These are phyloP conservation scores for Suillus plorans DNA, from an alignment of 768 basidiomycete species.

Conservation along the genomic window DNA sequence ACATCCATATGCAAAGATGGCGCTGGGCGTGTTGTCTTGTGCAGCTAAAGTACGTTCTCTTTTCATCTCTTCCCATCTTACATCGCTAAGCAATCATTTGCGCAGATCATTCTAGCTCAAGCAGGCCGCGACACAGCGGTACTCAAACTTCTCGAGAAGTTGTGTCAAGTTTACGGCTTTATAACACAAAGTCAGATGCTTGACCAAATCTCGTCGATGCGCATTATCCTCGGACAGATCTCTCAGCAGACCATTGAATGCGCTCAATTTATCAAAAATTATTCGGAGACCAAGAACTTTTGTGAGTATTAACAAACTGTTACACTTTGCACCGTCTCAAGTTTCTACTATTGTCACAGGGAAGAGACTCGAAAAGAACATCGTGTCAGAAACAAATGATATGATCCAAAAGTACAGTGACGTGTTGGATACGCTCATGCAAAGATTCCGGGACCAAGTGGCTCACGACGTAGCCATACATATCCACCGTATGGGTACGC, in stretches of 20 bases:
- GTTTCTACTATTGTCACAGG: neutral
- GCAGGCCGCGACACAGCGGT: neutral
- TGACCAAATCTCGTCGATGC: neutral
- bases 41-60: neutral
- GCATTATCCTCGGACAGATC: neutral
- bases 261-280: conserved; percentile 26
- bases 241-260: conserved; percentile 22
- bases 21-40: neutral
- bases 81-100: neutral
- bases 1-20: conserved; percentile 9
- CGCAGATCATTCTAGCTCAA: conserved; percentile 7
- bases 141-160: neutral
- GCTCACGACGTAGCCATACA: neutral
- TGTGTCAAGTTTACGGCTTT: neutral
- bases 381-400: neutral
- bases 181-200: neutral
- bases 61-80: neutral
- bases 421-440: neutral
- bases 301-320: conserved; percentile 11
- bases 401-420: neutral
- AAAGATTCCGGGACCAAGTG: neutral
- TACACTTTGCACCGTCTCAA: neutral
- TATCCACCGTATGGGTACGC: neutral
- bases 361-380: neutral
- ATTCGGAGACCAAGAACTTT: conserved; percentile 22